Base-by-base conservation (phyloP, 2,329 filamentous ascomycete genomes). In the Lizonia empirigonia region DNA sequence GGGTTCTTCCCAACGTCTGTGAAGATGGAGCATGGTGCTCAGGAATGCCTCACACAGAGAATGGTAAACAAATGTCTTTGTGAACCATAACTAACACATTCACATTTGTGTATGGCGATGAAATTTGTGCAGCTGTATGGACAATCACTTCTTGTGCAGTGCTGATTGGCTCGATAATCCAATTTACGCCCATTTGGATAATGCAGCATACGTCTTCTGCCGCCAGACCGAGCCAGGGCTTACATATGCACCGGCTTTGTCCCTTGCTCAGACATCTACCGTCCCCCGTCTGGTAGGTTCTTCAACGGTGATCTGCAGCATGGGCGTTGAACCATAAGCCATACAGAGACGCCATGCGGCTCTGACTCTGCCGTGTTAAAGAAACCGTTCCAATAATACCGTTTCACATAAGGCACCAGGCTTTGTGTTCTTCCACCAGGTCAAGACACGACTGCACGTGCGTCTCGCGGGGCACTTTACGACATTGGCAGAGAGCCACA, bases 291-390 rank as follows among this genome's bases (percentile, higher is more conserved):
- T 58, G 54, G 45, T 48, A 52, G 48, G 50, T 42, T 44, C 53
- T 56, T 57, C 56, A 62, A 52, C 57, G 56, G 42, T 59, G 59
- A 61, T 58, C 51, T 62, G 57, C 61, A 42, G 56, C 60, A 64
- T 63, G 53, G 59, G 53, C 58, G 42, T 63, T 58, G 48, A 60
- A 58, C 57, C 53, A 52, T 41, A 52, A 58, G 59, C 60, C 61
- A 63, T 66, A 68, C 65, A 60, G 53, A 52, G 47, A 55, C 54
- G 62, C 60, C 54, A 63, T 67, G 67, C 67, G 65, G 64, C 65
- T 70, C 62, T 60, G 42, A 55, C 41, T 45, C 41, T 30, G 37
- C 47, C 33, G 24, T 44, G 39, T 40, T 53, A 53, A 40, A 47
- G 35, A 38, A 29, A 16, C 22, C 20, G 19, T 39, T 29, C n/a